Base-by-base conservation (phyloP, 2,329 filamentous ascomycete species). In the Neodidymelliopsis sp. region DNA sequence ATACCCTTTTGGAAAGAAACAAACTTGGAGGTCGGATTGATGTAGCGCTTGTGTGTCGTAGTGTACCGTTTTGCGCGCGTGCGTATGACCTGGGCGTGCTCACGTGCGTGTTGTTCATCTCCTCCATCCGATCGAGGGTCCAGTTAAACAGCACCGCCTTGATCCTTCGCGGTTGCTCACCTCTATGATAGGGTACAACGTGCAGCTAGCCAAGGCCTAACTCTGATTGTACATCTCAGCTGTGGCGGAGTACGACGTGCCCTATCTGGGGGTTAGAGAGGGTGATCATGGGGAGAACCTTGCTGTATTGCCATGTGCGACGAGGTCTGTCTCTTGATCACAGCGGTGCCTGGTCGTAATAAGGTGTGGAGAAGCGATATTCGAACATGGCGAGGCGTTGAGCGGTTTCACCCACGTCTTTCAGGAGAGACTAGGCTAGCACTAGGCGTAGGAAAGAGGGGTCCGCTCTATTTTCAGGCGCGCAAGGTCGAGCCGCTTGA, bases 401-500 rank as follows among this genome's bases (percentile, higher is more conserved):
- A 12, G 34, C 18, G n/a, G 47, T 50, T 50, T 50, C 47, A 44
- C 11, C n/a, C 8, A 34, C 25, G 29, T 44, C 25, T 16, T 40
- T 40, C 29, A 50, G 47, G 46, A 40, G 47, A 39, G 40, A 38
- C 27, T 13, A 43, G 33, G 20, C 47, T 35, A 33, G 35, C 40
- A 44, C 39, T 38, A 50, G 29, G 15, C 12, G 13, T 28, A 43
- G 33, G n/a, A n/a, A 40, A 49, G 34, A 38, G 34, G 46, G 46
- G 46, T 40, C 47, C 47, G 45, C 40, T 22, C 40, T 31, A 37
- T 34, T 40, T 44, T 35, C 27, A 50, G 47, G 30, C 35, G 18
- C 22, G 40, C 40, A 45, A 25, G 40, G 47, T 45, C 40, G 30
- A 44, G 47, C 40, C 47, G 40, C 47, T 36, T 50, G 30, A 45